phyloP scores from a whole-genome alignment of 1,139 yeast genomes.

The Pichia terricola region DNA sequence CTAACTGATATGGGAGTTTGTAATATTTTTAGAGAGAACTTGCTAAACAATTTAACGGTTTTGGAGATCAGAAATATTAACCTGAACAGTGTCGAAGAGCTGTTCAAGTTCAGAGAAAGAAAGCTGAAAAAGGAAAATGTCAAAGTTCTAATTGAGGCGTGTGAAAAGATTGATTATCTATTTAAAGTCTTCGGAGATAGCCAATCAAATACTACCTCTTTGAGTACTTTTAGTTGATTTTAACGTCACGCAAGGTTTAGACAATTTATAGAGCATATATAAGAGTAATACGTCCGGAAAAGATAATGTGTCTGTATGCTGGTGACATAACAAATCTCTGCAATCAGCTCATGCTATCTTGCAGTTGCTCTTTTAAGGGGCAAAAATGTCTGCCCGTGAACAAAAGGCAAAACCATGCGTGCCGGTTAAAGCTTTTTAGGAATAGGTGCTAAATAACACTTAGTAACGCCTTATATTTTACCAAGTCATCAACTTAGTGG shows the following conservation, averaged over 20 bases:
- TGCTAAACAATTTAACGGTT: slow-evolving; percentile 56
- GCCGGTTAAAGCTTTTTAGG: too few species aligned
- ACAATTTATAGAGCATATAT: too few species aligned
- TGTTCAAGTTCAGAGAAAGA: slow-evolving; percentile 59
- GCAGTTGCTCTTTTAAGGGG: too few species aligned
- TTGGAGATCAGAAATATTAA: slow-evolving; percentile 65
- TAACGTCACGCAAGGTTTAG: neutral
- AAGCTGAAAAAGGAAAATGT: slow-evolving; percentile 35
- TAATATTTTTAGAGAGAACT: slow-evolving; percentile 41
- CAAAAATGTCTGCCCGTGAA: too few species aligned
- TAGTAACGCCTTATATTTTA: too few species aligned
- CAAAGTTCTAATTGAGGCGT: slow-evolving; percentile 62
- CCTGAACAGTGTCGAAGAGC: slow-evolving; percentile 50
- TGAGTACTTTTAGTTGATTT: neutral
- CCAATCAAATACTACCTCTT: neutral
- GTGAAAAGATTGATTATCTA: slow-evolving; percentile 54
- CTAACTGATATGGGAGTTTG: slow-evolving; percentile 65
- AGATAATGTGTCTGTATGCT: too few species aligned
- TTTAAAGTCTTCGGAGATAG: slow-evolving; percentile 51
- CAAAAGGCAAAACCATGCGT: too few species aligned
- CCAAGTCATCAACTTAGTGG: too few species aligned
- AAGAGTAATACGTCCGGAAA: too few species aligned
- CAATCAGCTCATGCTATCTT: too few species aligned
- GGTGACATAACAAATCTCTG: too few species aligned
- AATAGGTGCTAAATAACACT: too few species aligned